A percentile compares a stretch with the other conserved stretches of the same genome.
Conservation (phyloP, 208 protist species). For the Leishmania braziliensis region DNA sequence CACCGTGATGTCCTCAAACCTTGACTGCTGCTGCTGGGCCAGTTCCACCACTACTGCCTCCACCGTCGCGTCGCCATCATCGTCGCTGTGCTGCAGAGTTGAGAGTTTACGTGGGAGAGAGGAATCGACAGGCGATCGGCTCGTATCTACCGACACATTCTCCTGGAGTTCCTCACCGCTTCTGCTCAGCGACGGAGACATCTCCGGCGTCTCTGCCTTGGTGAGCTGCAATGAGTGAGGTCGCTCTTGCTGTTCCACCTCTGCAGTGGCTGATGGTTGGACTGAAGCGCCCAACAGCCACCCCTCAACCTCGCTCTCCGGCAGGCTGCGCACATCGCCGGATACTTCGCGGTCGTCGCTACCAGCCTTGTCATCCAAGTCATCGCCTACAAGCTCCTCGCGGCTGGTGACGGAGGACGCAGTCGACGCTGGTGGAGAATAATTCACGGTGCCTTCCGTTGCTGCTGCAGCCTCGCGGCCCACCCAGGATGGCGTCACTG, state of each 20-base stretch:
- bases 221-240: background rate
- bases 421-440: background rate
- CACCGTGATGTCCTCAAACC: background rate
- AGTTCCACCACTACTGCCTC: background rate
- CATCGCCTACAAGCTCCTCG: background rate
- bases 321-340: conserved; percentile 11
- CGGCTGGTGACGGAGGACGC: background rate
- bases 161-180: background rate
- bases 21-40: background rate
- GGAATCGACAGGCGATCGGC: background rate
- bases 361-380: background rate
- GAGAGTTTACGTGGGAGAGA: background rate
- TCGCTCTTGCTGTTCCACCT: background rate
- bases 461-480: background rate
- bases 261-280: background rate
- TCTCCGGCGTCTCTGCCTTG: background rate
- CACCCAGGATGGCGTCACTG: background rate
- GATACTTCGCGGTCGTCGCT: background rate
- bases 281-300: background rate
- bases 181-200: background rate
- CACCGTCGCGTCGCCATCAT: background rate
- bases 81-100: background rate
- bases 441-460: background rate
- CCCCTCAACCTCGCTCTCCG: conserved; percentile 5
- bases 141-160: background rate